Evolutionary conservation across 2,329 filamentous ascomycete genomes (phyloP).

Genomic region (Penicillium sp.): DNA sequence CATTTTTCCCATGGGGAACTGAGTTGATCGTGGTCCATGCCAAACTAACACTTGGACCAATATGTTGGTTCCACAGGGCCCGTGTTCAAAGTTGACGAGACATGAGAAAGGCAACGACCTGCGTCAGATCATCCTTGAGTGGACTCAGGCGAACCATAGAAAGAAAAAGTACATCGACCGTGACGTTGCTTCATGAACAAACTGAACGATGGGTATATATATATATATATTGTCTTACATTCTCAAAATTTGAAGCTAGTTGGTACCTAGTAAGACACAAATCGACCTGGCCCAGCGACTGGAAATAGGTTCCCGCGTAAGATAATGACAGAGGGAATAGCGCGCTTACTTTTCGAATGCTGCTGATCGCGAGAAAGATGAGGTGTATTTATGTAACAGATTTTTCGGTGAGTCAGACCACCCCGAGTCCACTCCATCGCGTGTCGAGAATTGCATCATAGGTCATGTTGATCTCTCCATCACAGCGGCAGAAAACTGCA

Average conservation of each 20-base stretch:
- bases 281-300: too few relatives aligned
- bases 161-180: not conserved
- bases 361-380: not conserved
- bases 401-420: too few relatives aligned
- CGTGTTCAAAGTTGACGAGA: not conserved
- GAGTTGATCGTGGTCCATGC: not conserved
- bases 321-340: not conserved
- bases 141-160: not conserved
- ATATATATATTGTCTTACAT: too few relatives aligned
- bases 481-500: not conserved
- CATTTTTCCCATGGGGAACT: not conserved
- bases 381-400: not conserved
- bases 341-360: not conserved
- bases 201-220: not conserved
- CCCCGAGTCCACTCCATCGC: not conserved
- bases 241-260: too few relatives aligned
- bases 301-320: not conserved
- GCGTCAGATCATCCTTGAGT: not conserved
- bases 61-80: not conserved
- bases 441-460: conserved; percentile 1
- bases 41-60: not conserved
- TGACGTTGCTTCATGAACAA: not conserved
- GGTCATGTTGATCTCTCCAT: conserved; percentile 1
- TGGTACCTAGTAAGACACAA: too few relatives aligned
- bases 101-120: not conserved